Base-by-base conservation (phyloP, 2,329 filamentous ascomycete species). In the Hypoxylon rubiginosum region DNA sequence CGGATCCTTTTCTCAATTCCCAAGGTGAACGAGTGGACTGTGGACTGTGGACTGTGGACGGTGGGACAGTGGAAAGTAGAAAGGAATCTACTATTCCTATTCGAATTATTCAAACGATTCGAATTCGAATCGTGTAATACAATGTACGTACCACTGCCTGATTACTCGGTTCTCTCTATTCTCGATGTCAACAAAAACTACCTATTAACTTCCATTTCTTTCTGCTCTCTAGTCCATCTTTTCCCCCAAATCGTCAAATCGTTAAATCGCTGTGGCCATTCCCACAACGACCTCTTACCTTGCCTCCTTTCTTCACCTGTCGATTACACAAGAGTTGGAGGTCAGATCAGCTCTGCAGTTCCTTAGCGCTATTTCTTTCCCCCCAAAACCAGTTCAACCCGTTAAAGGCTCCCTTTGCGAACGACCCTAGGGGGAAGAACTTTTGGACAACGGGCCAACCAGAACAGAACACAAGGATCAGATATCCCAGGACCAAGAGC, bases 381-480 rank as follows among this genome's bases (percentile, higher is more conserved):
- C 59, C 43, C 21, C 21, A 24, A 24, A 24, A 24, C 21, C 2
- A 24, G 21, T 24, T 24, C 63, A 64, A 64, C 66, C 63, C 57
- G 58, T 55, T 45, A 57, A 58, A 55, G 36, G 34, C 50, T 64
- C 59, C 60, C 19, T 62, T 62, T 50, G 57, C 49, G 53, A 10
- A 59, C 57, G 34, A 53, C 57, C 58, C 28, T 62, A 50, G 51
- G 51, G 21, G 51, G 21, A 24, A 24, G 21, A 39, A 41, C 51
- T 39, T 54, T 54, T 54, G 13, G 17, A 28, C 21, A 61, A 45
- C 28, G 50, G 62, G 32, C 67, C 67, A 69, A 69, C 67, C 67
- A 69, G 58, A 53, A 48, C 45, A 58, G 58, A 64, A 67, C 63
- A 68, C 68, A 69, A 71, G 68, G 68, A 66, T 68, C 54, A 45